These are phyloP conservation scores for Suillus luteus DNA, from an alignment of 768 basidiomycete species.

Conservation along the genomic window DNA sequence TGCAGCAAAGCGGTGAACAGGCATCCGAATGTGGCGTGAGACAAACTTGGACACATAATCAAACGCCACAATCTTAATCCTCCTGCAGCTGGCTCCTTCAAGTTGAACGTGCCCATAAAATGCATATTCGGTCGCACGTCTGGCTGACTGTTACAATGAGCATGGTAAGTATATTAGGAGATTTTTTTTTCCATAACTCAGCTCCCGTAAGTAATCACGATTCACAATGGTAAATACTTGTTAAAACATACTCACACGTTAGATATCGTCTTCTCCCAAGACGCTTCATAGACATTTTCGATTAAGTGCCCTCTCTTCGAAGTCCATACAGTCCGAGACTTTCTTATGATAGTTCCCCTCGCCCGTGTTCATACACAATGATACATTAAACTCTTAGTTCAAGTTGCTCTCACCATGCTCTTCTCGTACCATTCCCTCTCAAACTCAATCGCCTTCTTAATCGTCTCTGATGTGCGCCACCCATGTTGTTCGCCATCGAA, in stretches of 20 bases:
- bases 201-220: background rate
- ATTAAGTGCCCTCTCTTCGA: background rate
- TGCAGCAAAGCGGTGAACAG: background rate
- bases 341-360: background rate
- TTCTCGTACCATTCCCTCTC: conserved; percentile 41
- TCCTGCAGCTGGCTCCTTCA: background rate
- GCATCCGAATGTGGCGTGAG: background rate
- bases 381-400: background rate
- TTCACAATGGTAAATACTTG: too few relatives aligned
- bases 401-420: conserved; percentile 7
- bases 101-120: background rate
- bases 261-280: background rate
- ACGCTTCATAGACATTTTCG: background rate
- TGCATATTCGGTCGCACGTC: background rate
- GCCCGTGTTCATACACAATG: background rate
- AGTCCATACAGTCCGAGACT: background rate
- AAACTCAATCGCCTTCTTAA: conserved; percentile 35
- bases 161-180: background rate
- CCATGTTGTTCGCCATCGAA: conserved; percentile 50
- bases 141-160: background rate
- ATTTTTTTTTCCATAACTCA: background rate
- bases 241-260: background rate
- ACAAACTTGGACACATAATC: background rate
- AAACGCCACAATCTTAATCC: background rate
- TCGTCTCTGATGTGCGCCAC: conserved; percentile 36